Evolutionary conservation across 1,284 basidiomycete genomes (phyloP).

Genomic region (Tilletia caries): DNA sequence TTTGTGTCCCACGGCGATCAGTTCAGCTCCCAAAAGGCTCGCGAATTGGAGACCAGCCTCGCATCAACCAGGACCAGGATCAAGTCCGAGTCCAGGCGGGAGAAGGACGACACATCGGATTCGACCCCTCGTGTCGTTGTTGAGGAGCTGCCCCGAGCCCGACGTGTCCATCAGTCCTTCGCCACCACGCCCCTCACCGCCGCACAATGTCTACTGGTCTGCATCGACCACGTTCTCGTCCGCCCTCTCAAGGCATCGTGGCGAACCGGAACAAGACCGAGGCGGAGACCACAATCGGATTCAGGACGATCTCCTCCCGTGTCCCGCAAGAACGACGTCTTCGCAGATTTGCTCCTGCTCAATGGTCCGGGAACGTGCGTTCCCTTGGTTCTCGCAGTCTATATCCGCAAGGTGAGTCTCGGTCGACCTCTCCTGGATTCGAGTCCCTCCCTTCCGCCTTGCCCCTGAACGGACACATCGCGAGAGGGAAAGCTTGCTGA

Average conservation of each 20-base stretch:
- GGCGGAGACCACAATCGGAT: not conserved
- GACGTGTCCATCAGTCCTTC: constrained; percentile 56
- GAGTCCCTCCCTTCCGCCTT: not conserved
- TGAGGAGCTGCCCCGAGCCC: constrained; percentile 70
- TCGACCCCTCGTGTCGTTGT: not conserved
- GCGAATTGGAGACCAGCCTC: constrained; percentile 67
- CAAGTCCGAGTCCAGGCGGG: not conserved
- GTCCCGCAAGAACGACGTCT: constrained; percentile 34
- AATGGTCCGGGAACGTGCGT: constrained; percentile 96
- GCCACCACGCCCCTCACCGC: constrained; percentile 36
- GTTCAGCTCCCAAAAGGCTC: constrained; percentile 71
- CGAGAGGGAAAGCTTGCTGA: not conserved
- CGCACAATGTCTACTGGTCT: constrained; percentile 26
- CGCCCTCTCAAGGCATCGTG: constrained; percentile 18
- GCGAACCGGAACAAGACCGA: not conserved
- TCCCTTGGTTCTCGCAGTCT: constrained; percentile 69
- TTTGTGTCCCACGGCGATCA: constrained; percentile 77
- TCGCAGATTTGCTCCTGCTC: constrained; percentile 76
- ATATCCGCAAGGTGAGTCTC: constrained; percentile 68
- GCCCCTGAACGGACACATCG: no score
- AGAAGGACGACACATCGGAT: no score
- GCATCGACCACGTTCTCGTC: constrained; percentile 30
- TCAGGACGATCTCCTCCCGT: not conserved
- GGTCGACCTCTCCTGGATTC: not conserved
- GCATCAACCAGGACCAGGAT: not conserved